A percentile compares a stretch with the other conserved stretches of the same genome.
Conservation (phyloP, 345 rosid genomes). For the Raphanus sativus region DNA sequence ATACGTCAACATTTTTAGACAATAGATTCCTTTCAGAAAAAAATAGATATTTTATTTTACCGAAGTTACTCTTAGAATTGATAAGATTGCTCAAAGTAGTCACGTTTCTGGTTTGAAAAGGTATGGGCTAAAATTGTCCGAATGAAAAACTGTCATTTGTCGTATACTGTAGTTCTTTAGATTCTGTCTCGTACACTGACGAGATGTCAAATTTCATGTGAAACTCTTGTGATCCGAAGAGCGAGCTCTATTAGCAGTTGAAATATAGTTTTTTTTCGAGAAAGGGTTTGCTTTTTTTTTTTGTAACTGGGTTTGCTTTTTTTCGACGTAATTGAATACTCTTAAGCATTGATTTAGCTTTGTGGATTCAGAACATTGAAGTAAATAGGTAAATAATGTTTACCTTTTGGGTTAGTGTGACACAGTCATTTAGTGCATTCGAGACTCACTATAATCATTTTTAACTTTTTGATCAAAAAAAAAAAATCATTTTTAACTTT, state of each 20-base stretch:
- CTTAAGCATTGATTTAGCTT: not conserved
- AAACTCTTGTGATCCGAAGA: conserved; percentile 18
- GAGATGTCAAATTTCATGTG: conserved; percentile 33
- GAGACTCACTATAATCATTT: conserved; percentile 17
- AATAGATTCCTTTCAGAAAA: conserved; percentile 31
- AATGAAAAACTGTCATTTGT: conserved; percentile 33
- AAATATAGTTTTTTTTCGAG: no score
- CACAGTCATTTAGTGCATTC: conserved; percentile 1
- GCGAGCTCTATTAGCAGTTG: conserved; percentile 5
- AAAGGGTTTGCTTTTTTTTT: no score
- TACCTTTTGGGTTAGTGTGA: conserved; percentile 17
- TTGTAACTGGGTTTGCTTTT: no score
- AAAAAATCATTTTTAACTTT: no score
- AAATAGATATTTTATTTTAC: conserved; percentile 11
- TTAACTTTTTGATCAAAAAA: no score
- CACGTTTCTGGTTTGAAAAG: conserved; percentile 23
- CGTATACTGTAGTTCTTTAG: conserved; percentile 28
- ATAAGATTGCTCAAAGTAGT: conserved; percentile 11
- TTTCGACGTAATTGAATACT: not conserved
- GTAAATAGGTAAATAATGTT: no score
- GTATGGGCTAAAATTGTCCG: conserved; percentile 38
- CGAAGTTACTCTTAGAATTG: conserved; percentile 25
- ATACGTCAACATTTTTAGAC: conserved; percentile 32
- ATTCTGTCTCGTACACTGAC: conserved; percentile 29
- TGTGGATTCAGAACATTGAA: not conserved